Evolutionary conservation across 257 asterid genomes (phyloP), one percentile per base, ranked within the genome.

Genomic region (Dorcoceras hygrometricum): DNA sequence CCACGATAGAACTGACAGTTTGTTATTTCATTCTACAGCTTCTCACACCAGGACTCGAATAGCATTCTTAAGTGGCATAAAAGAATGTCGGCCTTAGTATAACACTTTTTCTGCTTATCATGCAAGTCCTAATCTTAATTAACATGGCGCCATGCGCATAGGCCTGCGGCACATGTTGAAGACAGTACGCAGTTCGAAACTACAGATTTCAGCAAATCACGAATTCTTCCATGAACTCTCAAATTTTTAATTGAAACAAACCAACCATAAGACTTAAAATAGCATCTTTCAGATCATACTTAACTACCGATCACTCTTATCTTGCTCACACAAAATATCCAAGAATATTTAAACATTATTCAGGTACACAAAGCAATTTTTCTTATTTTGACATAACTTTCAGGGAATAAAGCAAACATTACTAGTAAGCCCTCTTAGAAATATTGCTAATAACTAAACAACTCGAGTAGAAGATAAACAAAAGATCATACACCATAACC

Each of bases 391-490:
- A 46, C 16, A 6, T 18, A 59, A 18, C 62, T 57, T 25, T 19
- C n/a, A 25, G 36, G 7, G 5, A 27, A 16, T 26, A 19, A 59
- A 59, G 27, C 43, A 9, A 58, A 58, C 3, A 23, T 24, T 23
- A n/a, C 23, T 23, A 26, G 59, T 5, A 64, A 27, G 9, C 24
- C 8, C 46, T 22, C 22, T 20, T 16, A 26, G 2, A 59, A 69
- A 69, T 60, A 12, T 53, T 19, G 48, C 24, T 23, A 53, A 34
- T 27, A 23, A 43, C 51, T 59, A 10, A n/a, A 50, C 59, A 66
- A 48, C 53, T n/a, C 48, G 34, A 31, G 19, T 54, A 23, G 14
- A 43, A 61, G 59, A 59, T 6, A 68, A 14, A 48, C 72, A 6
- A 55, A 5, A 22, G 24, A 14, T 18, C 65, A 36, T 25, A 27